A percentile compares a stretch with the other conserved stretches of the same genome.
Conservation (phyloP, 768 basidiomycete species). For the Sarcodon sp. region DNA sequence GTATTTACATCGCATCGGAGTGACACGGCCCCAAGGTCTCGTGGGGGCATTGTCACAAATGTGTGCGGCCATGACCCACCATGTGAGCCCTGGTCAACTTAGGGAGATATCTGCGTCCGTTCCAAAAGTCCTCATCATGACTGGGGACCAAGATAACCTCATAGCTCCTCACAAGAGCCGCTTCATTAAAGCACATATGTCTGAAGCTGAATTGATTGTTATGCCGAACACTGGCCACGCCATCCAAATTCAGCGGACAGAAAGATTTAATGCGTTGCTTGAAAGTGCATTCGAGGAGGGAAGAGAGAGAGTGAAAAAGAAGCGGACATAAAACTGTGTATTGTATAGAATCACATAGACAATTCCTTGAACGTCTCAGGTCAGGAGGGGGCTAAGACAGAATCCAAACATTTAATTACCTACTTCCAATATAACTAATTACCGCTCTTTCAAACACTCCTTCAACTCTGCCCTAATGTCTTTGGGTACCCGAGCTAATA, state of each 20-base stretch:
- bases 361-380: too few relatives aligned
- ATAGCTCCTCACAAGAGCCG: constrained; percentile 38
- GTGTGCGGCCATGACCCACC: constrained; percentile 52
- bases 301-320: too few relatives aligned
- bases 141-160: constrained; percentile 54
- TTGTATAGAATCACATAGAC: too few relatives aligned
- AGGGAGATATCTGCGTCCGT: constrained; percentile 29
- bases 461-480: constrained; percentile 26
- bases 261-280: constrained; percentile 41
- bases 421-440: neutral
- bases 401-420: too few relatives aligned
- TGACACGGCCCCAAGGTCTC: constrained; percentile 46
- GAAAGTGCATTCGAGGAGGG: constrained; percentile 47
- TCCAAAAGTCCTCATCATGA: constrained; percentile 56
- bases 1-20: constrained; percentile 25
- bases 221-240: constrained; percentile 59
- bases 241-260: constrained; percentile 33
- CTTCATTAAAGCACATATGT: constrained; percentile 43
- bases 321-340: too few relatives aligned
- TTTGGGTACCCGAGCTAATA: constrained; percentile 25
- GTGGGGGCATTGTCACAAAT: constrained; percentile 63
- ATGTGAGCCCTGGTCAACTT: constrained; percentile 25
- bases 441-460: constrained; percentile 19
- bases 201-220: constrained; percentile 35
- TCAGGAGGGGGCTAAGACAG: too few relatives aligned